Evolutionary conservation across 768 basidiomycete genomes (phyloP).

Genomic region (Sporobolomyces phaffii): DNA sequence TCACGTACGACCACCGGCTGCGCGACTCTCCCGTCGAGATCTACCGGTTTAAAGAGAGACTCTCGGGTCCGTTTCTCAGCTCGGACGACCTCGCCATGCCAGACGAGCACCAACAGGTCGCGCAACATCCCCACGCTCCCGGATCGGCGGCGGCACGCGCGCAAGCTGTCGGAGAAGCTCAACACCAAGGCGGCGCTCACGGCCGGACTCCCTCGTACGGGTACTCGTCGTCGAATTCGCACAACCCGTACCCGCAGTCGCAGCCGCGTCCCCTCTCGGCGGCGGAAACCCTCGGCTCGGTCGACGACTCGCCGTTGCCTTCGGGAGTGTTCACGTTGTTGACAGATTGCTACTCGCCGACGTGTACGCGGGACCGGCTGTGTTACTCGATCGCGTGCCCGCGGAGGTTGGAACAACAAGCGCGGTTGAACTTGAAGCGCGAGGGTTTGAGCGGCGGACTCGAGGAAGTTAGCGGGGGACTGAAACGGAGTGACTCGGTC

Average conservation of each 20-base stretch:
- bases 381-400: constrained; percentile 98
- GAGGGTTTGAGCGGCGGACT: constrained; percentile 83
- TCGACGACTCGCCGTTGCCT: constrained; percentile 55
- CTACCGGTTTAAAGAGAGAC: constrained; percentile 81
- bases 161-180: constrained; percentile 21
- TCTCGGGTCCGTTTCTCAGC: constrained; percentile 65
- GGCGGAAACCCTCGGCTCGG: constrained; percentile 28
- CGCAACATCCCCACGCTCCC: constrained; percentile 21
- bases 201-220: constrained; percentile 1
- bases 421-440: constrained; percentile 51
- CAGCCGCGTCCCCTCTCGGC: constrained; percentile 36
- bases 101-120: constrained; percentile 2
- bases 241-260: not conserved
- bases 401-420: constrained; percentile 74
- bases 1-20: constrained; percentile 94
- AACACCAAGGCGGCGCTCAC: not conserved
- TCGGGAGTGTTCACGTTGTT: constrained; percentile 92
- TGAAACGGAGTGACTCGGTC: constrained; percentile 66
- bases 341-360: constrained; percentile 96
- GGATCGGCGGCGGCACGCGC: constrained; percentile 14
- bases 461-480: constrained; percentile 76
- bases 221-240: constrained; percentile 15
- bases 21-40: constrained; percentile 81
- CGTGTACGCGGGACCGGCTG: constrained; percentile 84
- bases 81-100: constrained; percentile 13